These are phyloP conservation scores for Collybia sordida DNA, from an alignment of 768 basidiomycete genomes.

Conservation along the genomic window DNA sequence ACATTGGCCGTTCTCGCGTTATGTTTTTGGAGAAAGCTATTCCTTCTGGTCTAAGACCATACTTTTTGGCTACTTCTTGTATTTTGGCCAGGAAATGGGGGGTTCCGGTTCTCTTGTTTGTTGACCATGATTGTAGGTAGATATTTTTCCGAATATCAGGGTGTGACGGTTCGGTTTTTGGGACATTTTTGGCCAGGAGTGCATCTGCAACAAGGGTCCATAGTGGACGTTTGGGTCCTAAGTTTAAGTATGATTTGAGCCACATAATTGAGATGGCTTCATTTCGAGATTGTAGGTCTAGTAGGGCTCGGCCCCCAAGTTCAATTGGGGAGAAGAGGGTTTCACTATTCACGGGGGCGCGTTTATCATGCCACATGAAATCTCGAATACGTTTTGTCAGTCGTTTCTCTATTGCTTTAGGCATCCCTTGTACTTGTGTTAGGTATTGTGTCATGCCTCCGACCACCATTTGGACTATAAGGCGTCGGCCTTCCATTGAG, in stretches of 20 bases:
- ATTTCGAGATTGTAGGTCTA: constrained; percentile 24
- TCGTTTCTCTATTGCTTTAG: constrained; percentile 15
- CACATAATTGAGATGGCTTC: constrained; percentile 24
- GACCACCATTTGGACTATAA: constrained; percentile 23
- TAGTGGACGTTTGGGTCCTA: constrained; percentile 16
- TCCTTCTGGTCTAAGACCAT: constrained; percentile 13
- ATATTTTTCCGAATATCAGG: constrained; percentile 9
- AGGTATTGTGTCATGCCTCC: constrained; percentile 35
- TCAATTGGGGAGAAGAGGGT: constrained; percentile 13
- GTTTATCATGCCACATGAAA: no score
- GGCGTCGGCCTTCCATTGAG: constrained; percentile 22
- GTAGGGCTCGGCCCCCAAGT: constrained; percentile 22
- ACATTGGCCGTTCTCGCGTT: constrained; percentile 23
- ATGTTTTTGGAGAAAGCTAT: constrained; percentile 7
- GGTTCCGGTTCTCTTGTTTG: constrained; percentile 6
- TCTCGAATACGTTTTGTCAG: constrained; percentile 17
- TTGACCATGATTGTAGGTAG: constrained; percentile 28
- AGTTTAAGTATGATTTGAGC: constrained; percentile 19
- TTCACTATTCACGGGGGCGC: constrained; percentile 14
- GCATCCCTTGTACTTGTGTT: constrained; percentile 35
- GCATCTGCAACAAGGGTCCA: no score
- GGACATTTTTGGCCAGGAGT: constrained; percentile 11
- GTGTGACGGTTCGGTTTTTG: constrained; percentile 1
- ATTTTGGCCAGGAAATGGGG: no score
- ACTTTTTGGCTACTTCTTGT: constrained; percentile 19